Conservation (phyloP, 129 eudicot species). For the Tagetes patula region DNA sequence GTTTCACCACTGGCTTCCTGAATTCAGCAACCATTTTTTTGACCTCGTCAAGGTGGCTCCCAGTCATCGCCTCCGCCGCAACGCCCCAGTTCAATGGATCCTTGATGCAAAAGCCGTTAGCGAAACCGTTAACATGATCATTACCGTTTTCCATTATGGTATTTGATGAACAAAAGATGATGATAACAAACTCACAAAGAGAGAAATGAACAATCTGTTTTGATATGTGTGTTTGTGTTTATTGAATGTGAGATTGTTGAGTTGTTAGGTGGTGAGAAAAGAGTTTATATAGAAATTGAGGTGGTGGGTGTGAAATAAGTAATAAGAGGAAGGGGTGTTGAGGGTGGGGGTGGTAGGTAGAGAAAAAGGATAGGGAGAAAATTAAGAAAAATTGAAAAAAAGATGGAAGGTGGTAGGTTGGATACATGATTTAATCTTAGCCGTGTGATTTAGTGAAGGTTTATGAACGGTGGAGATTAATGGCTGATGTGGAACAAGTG, state of each 20-base stretch:
- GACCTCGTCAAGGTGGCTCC: constrained; percentile 73
- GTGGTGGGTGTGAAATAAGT: constrained; percentile 14
- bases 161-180: neutral
- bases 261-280: constrained; percentile 11
- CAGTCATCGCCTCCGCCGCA: constrained; percentile 57
- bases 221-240: constrained; percentile 36
- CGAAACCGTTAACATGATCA: constrained; percentile 20
- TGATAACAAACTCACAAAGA: neutral
- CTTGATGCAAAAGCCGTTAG: constrained; percentile 43
- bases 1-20: constrained; percentile 52
- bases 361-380: constrained; percentile 13
- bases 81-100: constrained; percentile 68
- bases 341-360: constrained; percentile 41
- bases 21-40: constrained; percentile 68
- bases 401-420: constrained; percentile 42
- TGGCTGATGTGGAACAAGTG: constrained; percentile 32
- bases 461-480: constrained; percentile 20
- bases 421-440: constrained; percentile 6
- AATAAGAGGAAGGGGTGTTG: constrained; percentile 4
- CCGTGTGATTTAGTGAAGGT: constrained; percentile 6
- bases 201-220: too few species aligned
- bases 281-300: constrained; percentile 23
- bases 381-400: neutral
- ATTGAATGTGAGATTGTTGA: constrained; percentile 34
- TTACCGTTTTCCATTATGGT: constrained; percentile 32